Base-by-base conservation (phyloP, 2,329 filamentous ascomycete genomes). In the Sporothrix luriei region DNA sequence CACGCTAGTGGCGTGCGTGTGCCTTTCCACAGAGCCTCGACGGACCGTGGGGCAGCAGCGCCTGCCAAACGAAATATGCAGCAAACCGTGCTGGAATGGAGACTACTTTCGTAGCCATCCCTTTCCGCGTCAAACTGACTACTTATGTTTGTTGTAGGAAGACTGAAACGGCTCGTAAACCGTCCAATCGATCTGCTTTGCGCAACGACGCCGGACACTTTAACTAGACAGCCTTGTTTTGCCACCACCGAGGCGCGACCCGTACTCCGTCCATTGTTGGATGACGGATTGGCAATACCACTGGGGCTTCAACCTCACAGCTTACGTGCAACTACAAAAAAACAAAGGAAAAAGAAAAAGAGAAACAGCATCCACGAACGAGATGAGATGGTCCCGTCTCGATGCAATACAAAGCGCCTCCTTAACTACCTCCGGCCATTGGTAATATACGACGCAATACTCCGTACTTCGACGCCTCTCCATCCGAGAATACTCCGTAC, bases 151-250 rank as follows among this genome's bases (percentile, higher is more conserved):
- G 40, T 46, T 11, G 19, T 16, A n/a, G n/a, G n/a, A 6, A 62
- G 16, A 33, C 21, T 48, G 68, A 46, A 48, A 24, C 11, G 24
- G 29, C 11, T 70, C 70, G 70, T 71, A 71, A 69, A 69, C 16
- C 3, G 40, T 13, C 70, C 70, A 69, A 71, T 71, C 48, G 55
- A 43, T 33, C 16, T 26, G 24, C 38, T 65, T 46, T 26, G 24
- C 51, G 21, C 66, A 10, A 52, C 19, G 26, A 33, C 43, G 26
- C 61, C 46, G 43, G 24, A 5, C 43, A 21, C 1, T 5, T 48
- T 38, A 62, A 48, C 14, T 19, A 10, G 61, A 64, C 24, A 48
- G 55, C 24, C 43, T 6, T 33, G 21, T 49, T 46, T 64, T 64
- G 61, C 43, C 38, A 62, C 57, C 24, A 14, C n/a, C 10, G n/a